Conservation (phyloP, 2,329 filamentous ascomycete genomes). For the Penicillium sp. region DNA sequence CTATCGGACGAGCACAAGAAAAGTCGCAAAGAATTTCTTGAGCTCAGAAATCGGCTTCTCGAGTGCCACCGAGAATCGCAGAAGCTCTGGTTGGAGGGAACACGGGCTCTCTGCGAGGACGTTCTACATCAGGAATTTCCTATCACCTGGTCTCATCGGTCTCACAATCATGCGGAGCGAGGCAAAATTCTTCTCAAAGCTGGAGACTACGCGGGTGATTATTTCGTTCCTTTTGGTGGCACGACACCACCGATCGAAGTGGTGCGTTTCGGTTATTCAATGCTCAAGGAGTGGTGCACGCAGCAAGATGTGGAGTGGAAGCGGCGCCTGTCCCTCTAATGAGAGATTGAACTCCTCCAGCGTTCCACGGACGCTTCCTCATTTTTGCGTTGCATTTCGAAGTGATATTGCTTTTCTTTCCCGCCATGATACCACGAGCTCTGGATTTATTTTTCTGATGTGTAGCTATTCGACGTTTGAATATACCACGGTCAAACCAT, state of each 20-base stretch:
- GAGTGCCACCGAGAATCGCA: constrained; percentile 44
- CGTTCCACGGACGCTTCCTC: background rate
- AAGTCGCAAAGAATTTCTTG: constrained; percentile 38
- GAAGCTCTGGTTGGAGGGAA: constrained; percentile 45
- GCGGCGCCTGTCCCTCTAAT: constrained; percentile 40
- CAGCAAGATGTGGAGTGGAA: constrained; percentile 48
- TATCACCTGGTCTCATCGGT: constrained; percentile 43
- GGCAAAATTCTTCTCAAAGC: constrained; percentile 34
- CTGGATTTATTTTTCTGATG: constrained; percentile 19
- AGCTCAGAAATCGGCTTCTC: constrained; percentile 41
- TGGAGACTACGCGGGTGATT: constrained; percentile 37
- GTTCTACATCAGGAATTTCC: constrained; percentile 43
- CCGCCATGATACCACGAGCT: constrained; percentile 34
- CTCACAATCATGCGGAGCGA: constrained; percentile 37
- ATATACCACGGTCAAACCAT: constrained; percentile 17
- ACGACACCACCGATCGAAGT: constrained; percentile 46
- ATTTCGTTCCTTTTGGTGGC: constrained; percentile 45
- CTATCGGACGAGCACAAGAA: constrained; percentile 38
- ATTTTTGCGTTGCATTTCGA: constrained; percentile 4
- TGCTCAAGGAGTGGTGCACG: constrained; percentile 48
- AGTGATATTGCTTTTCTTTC: constrained; percentile 13
- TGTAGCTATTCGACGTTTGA: constrained; percentile 18
- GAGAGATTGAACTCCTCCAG: background rate
- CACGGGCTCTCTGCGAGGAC: constrained; percentile 40
- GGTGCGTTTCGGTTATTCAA: constrained; percentile 44